Conservation (phyloP, 139 green algal species). For the Tetradesmus lagerheimii region DNA sequence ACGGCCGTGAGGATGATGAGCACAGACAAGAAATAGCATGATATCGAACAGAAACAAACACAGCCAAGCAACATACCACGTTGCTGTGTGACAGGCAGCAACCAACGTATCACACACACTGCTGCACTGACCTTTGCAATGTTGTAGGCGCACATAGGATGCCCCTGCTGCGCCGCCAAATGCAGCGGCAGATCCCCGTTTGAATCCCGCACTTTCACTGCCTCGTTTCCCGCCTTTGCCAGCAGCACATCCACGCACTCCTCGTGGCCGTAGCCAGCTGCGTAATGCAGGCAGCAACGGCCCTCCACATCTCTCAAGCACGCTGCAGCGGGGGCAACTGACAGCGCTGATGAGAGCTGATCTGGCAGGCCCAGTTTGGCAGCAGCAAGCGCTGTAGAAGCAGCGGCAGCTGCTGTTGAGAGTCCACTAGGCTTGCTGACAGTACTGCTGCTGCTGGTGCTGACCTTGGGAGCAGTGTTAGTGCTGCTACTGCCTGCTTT, state of each 20-base stretch:
- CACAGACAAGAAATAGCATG: too few relatives aligned
- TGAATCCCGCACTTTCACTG: constrained; percentile 39
- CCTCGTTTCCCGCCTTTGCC: background rate
- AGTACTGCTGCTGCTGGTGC: background rate
- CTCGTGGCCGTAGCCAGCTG: constrained; percentile 71
- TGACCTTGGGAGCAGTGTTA: too few relatives aligned
- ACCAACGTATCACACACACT: too few relatives aligned
- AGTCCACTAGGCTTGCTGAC: background rate
- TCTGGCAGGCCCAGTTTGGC: constrained; percentile 65
- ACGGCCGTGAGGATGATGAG: too few relatives aligned
- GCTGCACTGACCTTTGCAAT: constrained; percentile 60
- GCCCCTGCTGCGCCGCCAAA: constrained; percentile 68
- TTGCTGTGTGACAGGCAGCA: too few relatives aligned
- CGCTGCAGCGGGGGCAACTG: constrained; percentile 8
- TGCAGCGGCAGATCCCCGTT: constrained; percentile 73
- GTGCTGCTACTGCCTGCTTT: background rate
- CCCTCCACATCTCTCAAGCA: constrained; percentile 59
- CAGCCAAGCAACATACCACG: too few relatives aligned
- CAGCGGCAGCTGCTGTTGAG: background rate
- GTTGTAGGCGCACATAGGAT: constrained; percentile 80
- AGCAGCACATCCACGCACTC: constrained; percentile 71
- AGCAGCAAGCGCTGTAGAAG: constrained; percentile 47
- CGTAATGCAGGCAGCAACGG: constrained; percentile 70
- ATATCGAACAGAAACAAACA: too few relatives aligned
- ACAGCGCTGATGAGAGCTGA: constrained; percentile 52